Evolutionary conservation across 2,329 filamentous ascomycete genomes (phyloP).

Genomic region (Aureobasidium sp.): DNA sequence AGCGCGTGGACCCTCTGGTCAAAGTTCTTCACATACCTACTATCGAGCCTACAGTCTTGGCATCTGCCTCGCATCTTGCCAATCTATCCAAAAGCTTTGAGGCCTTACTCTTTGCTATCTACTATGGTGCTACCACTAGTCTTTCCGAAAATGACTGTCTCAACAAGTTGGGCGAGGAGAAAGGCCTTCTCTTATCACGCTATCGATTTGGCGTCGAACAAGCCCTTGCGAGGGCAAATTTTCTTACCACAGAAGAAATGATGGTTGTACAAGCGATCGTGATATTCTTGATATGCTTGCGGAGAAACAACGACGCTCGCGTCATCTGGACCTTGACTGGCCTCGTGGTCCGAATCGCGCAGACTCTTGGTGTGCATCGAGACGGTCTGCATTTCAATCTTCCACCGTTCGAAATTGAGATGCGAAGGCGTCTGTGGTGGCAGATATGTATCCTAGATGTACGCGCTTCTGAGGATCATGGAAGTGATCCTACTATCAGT

Average conservation of each 20-base stretch:
- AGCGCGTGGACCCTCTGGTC: conserved; percentile 66
- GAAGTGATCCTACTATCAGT: conserved; percentile 52
- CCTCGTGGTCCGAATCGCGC: conserved; percentile 51
- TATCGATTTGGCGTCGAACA: conserved; percentile 60
- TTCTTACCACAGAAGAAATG: conserved; percentile 55
- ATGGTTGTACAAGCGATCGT: conserved; percentile 56
- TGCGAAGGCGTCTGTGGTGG: conserved; percentile 37
- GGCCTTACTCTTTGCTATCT: conserved; percentile 55
- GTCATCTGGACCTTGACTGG: conserved; percentile 54
- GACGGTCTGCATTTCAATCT: conserved; percentile 51
- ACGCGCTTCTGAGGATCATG: conserved; percentile 56
- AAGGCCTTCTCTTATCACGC: conserved; percentile 41
- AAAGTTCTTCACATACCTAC: conserved; percentile 66
- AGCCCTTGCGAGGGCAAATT: conserved; percentile 54
- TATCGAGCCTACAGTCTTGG: conserved; percentile 53
- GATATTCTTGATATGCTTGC: conserved; percentile 52
- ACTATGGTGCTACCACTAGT: conserved; percentile 52
- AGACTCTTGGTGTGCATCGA: conserved; percentile 54
- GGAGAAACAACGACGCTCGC: conserved; percentile 44
- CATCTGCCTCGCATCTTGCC: conserved; percentile 53
- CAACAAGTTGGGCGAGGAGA: conserved; percentile 45
- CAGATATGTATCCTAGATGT: conserved; percentile 50
- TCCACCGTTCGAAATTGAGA: conserved; percentile 54
- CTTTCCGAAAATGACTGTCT: conserved; percentile 42
- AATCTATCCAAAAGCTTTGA: conserved; percentile 53